Base-by-base conservation (phyloP, 345 rosid genomes). In the Pelargonium nanum region DNA sequence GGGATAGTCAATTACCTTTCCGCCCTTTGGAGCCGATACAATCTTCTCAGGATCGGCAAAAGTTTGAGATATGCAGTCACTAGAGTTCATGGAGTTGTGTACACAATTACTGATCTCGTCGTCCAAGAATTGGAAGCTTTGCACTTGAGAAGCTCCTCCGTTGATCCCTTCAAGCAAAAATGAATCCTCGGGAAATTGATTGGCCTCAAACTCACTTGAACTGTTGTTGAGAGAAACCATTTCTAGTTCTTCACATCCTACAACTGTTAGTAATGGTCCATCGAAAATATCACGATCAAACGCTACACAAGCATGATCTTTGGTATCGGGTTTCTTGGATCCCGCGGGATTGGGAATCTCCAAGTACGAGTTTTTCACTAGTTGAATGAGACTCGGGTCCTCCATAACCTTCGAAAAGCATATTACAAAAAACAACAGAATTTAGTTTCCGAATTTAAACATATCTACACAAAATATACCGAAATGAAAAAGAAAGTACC, bases 1-100 rank as follows among this genome's bases (percentile, higher is more conserved):
- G 50, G 64, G 64, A 5, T 76, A 66, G 45, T 68, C 64, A 15
- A 60, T 55, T 57, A 64, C 70, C 59, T 55, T 67, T 60, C 62
- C 78, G 22, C 66, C 60, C 24, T 69, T 72, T 6, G 69, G 21
- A 83, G 66, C 28, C 63, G 78, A 57, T 22, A 61, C 70, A 53
- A 48, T 70, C 19, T 74, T 87, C 0, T 57, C 62, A 22, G 87
- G 80, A 16, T 87, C 86, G 19, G 61, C 75, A 45, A 85, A 20
- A 54, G 88, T 79, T 66, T 90, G 90, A 20, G 95, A 90, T 67
- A 89, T 76, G 55, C 83, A 78, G 51, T 86, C 96, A 57, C 93
- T 89, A 0, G 92, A 81, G 57, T 83, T 89, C 61, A 87, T 25
- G n/a, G 94, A 81, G 66, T 82, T 81, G 21, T 74, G 85, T 26